Evolutionary conservation across 1,284 basidiomycete species (phyloP), one percentile per base, ranked within the genome.

Genomic region (Malassezia caprae): DNA sequence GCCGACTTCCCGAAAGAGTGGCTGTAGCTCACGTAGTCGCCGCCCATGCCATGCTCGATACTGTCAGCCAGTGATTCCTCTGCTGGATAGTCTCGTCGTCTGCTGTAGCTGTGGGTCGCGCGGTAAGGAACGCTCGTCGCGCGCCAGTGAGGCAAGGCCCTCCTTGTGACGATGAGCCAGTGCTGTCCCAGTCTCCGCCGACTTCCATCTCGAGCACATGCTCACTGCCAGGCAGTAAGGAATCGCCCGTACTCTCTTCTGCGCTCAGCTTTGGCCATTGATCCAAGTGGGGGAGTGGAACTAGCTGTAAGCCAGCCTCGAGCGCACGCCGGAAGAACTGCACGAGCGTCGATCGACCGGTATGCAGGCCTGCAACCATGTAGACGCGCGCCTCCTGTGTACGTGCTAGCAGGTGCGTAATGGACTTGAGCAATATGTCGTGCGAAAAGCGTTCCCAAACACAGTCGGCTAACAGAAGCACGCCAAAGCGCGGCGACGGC

Each of bases 1-100:
- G 48, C 52, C 45, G 69, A 76, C 45, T 76, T 73, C 50, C 76
- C 76, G 26, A 56, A 62, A 42, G 68, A 76, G 54, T 77, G 76
- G 76, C 62, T 77, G 30, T 53, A 51, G 32, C 43, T 50, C 34
- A 39, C 19, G 17, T 21, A 39, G 15, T 19, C 8, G n/a, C 8
- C 15, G 47, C 19, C 63, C 63, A 64, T n/a, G 35, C 45, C 12
- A 64, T 24, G n/a, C 46, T 35, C 37, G 51, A 62, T 26, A 64
- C 44, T 10, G 58, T 60, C 8, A 66, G 62, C 64, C 64, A 66
- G n/a, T 53, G 49, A 41, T 66, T 66, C 23, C 64, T 35, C 11
- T 45, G 19, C 31, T 53, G 34, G 19, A 66, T 48, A 15, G 50
- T 28, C 47, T 60, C 64, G 31, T 64, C 58, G 13, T 39, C 40